A percentile compares a stretch with the other conserved stretches of the same genome.
Conservation (phyloP, 1,284 basidiomycete genomes). For the Microbotryum silenes-acaulis region DNA sequence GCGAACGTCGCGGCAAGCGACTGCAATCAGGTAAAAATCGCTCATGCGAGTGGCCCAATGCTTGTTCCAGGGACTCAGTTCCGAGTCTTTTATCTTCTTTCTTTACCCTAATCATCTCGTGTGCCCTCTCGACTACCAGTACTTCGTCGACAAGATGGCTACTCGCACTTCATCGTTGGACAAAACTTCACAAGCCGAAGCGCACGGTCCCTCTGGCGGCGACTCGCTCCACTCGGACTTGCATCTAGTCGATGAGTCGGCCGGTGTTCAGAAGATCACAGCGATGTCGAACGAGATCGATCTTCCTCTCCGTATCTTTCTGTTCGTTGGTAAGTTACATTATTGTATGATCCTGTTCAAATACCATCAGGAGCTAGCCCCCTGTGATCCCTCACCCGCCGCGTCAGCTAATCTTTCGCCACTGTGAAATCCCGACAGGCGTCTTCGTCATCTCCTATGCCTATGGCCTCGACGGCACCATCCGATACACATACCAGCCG, state of each 20-base stretch:
- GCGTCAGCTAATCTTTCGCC: neutral
- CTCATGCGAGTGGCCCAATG: no score
- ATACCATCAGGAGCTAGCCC: neutral
- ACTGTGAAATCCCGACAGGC: neutral
- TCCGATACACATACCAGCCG: slow-evolving; percentile 36
- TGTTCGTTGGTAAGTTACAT: neutral
- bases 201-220: no score
- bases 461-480: slow-evolving; percentile 40
- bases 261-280: neutral
- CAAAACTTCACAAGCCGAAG: no score
- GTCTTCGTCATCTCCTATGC: slow-evolving; percentile 37
- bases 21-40: no score
- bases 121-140: no score
- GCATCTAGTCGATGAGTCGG: neutral
- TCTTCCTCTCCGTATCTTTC: neutral
- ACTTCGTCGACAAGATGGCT: no score
- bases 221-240: no score
- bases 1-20: no score
- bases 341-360: neutral
- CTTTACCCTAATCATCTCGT: no score
- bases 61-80: no score
- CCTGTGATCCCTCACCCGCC: neutral
- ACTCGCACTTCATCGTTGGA: no score
- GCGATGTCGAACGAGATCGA: neutral
- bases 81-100: no score